These are phyloP conservation scores for Conidiobolus incongruus DNA, from an alignment of 371 early-diverging fungal genomes.

Conservation along the genomic window DNA sequence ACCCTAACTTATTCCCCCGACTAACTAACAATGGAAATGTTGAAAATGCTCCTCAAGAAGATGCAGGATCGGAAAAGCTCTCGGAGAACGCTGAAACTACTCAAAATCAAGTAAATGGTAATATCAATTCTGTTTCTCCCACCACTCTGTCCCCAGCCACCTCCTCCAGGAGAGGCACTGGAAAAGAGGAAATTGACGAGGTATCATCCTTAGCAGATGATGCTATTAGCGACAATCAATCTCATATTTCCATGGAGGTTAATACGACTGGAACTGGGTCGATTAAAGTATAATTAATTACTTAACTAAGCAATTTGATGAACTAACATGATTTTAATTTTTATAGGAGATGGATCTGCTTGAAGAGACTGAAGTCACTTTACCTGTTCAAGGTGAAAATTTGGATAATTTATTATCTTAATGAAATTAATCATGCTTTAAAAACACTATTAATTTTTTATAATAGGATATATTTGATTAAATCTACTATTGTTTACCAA, in stretches of 20 bases:
- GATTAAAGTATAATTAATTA: slow-evolving; percentile 13
- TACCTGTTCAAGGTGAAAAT: too few species aligned
- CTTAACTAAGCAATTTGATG: too few species aligned
- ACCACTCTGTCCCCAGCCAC: slow-evolving; percentile 15
- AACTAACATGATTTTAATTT: too few species aligned
- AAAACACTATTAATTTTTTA: too few species aligned
- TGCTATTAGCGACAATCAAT: slow-evolving; percentile 20
- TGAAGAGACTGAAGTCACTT: too few species aligned
- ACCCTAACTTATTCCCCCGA: slow-evolving; percentile 72
- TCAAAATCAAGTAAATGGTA: not conserved
- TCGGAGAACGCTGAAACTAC: too few species aligned
- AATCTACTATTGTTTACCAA: too few species aligned
- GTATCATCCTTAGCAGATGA: slow-evolving; percentile 7
- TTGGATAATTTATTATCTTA: too few species aligned
- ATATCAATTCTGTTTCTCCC: slow-evolving; percentile 11
- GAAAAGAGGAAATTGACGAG: not conserved
- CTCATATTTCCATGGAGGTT: slow-evolving; percentile 34
- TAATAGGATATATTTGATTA: too few species aligned
- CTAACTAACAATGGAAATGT: slow-evolving; percentile 12
- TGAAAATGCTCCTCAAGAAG: slow-evolving; percentile 19
- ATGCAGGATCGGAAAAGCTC: slow-evolving; percentile 8
- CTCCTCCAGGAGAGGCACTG: slow-evolving; percentile 8
- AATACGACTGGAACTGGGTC: slow-evolving; percentile 49
- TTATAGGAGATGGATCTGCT: too few species aligned
- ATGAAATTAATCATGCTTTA: too few species aligned